Evolutionary conservation across 768 basidiomycete species (phyloP).

Genomic region (Russula compacta): DNA sequence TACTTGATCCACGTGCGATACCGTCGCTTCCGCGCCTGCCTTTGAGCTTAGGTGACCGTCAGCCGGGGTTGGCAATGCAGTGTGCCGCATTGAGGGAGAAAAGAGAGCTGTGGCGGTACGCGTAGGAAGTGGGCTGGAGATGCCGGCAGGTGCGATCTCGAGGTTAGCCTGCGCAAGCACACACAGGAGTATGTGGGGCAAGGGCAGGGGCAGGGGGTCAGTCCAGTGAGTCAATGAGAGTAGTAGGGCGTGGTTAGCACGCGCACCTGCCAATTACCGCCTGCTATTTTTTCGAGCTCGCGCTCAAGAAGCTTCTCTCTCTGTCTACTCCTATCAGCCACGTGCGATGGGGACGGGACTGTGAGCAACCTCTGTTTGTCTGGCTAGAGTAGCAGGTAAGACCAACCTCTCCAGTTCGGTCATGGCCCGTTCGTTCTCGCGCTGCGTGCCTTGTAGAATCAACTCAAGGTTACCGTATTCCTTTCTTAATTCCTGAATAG

Average conservation of each 20-base stretch:
- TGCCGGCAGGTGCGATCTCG: conserved; percentile 28
- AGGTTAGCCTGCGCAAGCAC: conserved; percentile 26
- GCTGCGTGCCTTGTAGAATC: conserved; percentile 67
- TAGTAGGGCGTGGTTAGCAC: neutral
- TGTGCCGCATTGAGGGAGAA: conserved; percentile 18
- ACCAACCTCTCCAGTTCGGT: conserved; percentile 62
- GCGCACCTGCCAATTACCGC: conserved; percentile 76
- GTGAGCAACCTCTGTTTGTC: neutral
- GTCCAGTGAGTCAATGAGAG: neutral
- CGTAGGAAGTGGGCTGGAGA: conserved; percentile 25
- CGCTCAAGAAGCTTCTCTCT: conserved; percentile 72
- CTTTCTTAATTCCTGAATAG: conserved; percentile 54
- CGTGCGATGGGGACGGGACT: neutral
- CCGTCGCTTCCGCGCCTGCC: conserved; percentile 32
- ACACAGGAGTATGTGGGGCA: conserved; percentile 24
- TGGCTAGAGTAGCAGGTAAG: neutral
- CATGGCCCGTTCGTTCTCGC: conserved; percentile 84
- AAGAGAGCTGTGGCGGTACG: conserved; percentile 26
- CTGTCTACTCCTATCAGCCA: conserved; percentile 38
- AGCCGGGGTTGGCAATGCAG: neutral
- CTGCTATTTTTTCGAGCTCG: conserved; percentile 59
- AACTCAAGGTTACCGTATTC: conserved; percentile 72
- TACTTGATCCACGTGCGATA: conserved; percentile 60
- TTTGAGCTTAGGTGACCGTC: neutral
- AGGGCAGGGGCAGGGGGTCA: neutral